Base-by-base conservation (phyloP, 2,329 filamentous ascomycete genomes). In the Plenodomus biglobosus region DNA sequence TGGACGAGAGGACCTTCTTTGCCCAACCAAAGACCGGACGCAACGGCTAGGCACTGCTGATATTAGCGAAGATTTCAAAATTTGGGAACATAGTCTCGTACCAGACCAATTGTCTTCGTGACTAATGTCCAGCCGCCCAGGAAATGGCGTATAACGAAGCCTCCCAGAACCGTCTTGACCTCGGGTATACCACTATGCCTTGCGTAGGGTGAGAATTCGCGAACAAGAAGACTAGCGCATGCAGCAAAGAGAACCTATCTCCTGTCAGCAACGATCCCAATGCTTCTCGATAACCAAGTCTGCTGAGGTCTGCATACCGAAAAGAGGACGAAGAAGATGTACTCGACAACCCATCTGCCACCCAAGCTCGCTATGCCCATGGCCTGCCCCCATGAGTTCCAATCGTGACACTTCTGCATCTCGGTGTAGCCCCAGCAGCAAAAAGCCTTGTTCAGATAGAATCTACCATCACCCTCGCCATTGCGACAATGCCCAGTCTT, bases 1-100 rank as follows among this genome's bases (percentile, higher is more conserved):
- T 99, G 92, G 5, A 99, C 92, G 32, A 97, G 76, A 1, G 92
- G 92, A 1, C 92, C 92, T 77, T 99, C 92, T 72, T 97, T 97
- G 24, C 92, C 92, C 13, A 97, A 78, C 92, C 94, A 97, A 78
- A 99, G 86, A 42, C 92, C 92, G 5, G 92, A 96, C 57, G 90
- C 89, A 38, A 96, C 92, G 37, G 92, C 88, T 30, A 97, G 82
- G 69, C 91, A 92, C 84, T 95, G 51, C 11, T 2, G n/a, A 19
- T 8, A 48, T 61, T 37, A 71, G 68, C 55, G 40, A 38, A 20
- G 69, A 48, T 65, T 66, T 47, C 19, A 15, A 11, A 27, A 20
- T 3, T 3, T 40, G 5, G n/a, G n/a, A 3, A n/a, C 13, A 16
- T 11, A 11, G 16, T 24, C 1, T 16, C 37, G 68, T 77, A 92